Base-by-base conservation (phyloP, 768 basidiomycete species). In the Cystofilobasidium ferigula region DNA sequence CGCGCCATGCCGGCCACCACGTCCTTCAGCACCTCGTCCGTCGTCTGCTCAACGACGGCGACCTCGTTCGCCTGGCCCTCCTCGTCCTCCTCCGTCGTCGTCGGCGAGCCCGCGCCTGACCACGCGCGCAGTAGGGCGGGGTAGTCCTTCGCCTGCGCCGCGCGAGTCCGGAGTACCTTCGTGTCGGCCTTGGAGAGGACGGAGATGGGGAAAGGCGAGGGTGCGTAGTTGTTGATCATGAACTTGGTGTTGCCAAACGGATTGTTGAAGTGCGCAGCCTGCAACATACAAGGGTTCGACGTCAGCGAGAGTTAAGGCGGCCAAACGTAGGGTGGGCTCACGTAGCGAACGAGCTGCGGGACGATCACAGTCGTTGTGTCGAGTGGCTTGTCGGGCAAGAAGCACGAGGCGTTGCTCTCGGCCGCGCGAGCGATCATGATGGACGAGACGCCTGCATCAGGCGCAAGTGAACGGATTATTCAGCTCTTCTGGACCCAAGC, bases 361-460 rank as follows among this genome's bases (percentile, higher is more conserved):
- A 88, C 78, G 32, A 95, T 77, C 5, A 81, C 84, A 61, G 77
- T 76, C 69, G 87, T 86, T 0, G 91, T 76, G 70, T 91, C 87
- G 16, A 78, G 73, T 30, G 89, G 78, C 3, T 87, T 87, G 0
- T 74, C 81, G 22, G 81, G 77, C 2, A 83, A 83, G 79, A 98
- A 98, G 71, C 90, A 87, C 0, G 88, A 85, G 0, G 91, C 89
- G 75, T 98, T 99, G 6, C 86, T 77, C 76, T 99, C 95, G 8
- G 93, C 95, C 0, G 86, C 91, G 7, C 92, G 86, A 26, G 95
- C 95, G 45, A 99, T 87, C 95, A 99, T 99, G 45, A 91, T 85
- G 0, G 90, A 92, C 71, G 88, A 84, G 14, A 89, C 90, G 3
- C 85, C 86, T 87, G 61, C n/a, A n/a, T 32, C 6, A 20, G 53